Evolutionary conservation across 1,284 basidiomycete genomes (phyloP).

Genomic region (Limonomyces culmigenus): DNA sequence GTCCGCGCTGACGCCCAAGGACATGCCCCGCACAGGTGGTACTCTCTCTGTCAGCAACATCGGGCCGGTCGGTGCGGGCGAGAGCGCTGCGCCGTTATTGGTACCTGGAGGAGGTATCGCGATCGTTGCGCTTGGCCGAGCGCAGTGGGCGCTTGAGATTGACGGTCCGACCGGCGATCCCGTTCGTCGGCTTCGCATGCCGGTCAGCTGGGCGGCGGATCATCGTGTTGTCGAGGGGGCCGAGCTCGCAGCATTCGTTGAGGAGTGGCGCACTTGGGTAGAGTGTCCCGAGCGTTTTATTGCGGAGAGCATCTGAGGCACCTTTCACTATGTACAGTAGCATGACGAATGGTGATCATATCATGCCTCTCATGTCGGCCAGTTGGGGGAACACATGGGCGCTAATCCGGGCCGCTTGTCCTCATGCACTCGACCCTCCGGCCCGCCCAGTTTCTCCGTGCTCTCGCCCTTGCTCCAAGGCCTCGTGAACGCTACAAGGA

Average conservation of each 20-base stretch:
- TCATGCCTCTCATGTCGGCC: too few species aligned
- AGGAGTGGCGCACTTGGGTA: constrained; percentile 75
- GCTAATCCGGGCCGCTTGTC: too few species aligned
- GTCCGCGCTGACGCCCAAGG: constrained; percentile 38
- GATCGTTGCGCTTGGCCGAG: constrained; percentile 78
- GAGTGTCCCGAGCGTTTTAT: constrained; percentile 66
- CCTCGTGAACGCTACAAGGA: too few species aligned
- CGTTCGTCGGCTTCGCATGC: constrained; percentile 51
- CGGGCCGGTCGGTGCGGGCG: constrained; percentile 62
- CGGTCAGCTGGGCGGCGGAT: constrained; percentile 79
- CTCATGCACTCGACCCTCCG: too few species aligned
- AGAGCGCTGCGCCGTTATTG: constrained; percentile 61
- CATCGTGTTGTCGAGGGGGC: constrained; percentile 88
- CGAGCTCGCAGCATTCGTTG: constrained; percentile 81
- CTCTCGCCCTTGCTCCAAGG: too few species aligned
- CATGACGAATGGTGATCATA: too few species aligned
- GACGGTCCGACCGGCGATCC: constrained; percentile 24
- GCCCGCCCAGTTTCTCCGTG: too few species aligned
- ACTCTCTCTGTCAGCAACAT: constrained; percentile 83
- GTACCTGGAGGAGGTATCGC: constrained; percentile 83
- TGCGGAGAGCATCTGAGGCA: constrained; percentile 35
- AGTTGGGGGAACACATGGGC: too few species aligned
- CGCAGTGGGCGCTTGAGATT: constrained; percentile 71
- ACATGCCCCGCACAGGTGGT: constrained; percentile 54
- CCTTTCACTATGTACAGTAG: too few species aligned